Percentiles rank a stretch among this genome's conserved stretches.
phyloP scores from a whole-genome alignment of 2,329 filamentous ascomycete species.

The Balansia obtecta region DNA sequence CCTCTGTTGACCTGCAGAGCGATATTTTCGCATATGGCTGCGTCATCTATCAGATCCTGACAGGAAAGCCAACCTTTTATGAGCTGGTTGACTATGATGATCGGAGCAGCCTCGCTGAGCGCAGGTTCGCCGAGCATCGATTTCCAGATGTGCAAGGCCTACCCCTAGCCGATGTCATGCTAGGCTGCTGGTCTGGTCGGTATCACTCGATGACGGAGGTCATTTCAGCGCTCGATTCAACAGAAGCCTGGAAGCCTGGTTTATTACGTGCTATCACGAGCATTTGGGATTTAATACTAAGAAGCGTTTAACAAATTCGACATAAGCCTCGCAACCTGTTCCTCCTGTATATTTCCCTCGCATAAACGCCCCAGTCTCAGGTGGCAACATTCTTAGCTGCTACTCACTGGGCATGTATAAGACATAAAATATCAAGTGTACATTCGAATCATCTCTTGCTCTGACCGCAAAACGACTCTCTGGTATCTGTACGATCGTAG shows the following conservation, averaged over 20 bases:
- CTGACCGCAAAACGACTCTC: no score
- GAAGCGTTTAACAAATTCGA: no score
- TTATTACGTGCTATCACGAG: no score
- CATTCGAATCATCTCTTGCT: no score
- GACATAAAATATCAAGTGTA: no score
- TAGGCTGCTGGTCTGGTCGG: not conserved
- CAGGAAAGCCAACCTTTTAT: not conserved
- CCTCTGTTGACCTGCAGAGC: not conserved
- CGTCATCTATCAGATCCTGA: not conserved
- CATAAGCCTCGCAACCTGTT: no score
- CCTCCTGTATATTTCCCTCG: no score
- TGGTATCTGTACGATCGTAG: no score
- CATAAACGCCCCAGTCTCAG: no score
- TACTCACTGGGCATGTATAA: no score
- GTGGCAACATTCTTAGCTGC: no score
- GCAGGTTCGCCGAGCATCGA: not conserved
- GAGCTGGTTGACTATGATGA: not conserved
- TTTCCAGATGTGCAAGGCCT: not conserved
- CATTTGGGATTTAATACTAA: no score
- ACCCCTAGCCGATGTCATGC: not conserved
- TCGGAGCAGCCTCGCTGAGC: not conserved
- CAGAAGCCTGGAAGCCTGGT: not conserved
- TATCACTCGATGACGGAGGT: not conserved
- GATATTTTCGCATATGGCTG: not conserved
- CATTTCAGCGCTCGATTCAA: not conserved